Evolutionary conservation across 1,284 basidiomycete species (phyloP).

Genomic region (Trametes versicolor): DNA sequence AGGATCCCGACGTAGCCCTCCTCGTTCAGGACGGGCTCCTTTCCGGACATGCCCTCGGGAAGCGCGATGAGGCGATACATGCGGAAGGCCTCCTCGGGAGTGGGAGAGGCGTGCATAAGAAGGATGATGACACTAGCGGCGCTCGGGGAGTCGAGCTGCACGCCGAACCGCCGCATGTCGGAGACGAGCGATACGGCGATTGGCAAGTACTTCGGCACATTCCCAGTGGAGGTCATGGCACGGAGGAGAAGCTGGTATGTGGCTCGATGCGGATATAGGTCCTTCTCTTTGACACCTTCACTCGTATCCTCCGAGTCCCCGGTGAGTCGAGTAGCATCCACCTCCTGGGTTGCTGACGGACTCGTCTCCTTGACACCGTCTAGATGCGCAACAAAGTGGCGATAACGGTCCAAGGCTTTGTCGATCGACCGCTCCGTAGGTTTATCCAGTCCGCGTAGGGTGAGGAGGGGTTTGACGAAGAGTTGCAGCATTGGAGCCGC

Average conservation of each 20-base stretch:
- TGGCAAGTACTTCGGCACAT: constrained; percentile 54
- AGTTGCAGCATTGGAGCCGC: constrained; percentile 60
- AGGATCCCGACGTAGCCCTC: constrained; percentile 70
- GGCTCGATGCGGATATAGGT: constrained; percentile 37
- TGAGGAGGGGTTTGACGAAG: constrained; percentile 59
- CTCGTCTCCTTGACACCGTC: constrained; percentile 21
- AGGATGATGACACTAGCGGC: constrained; percentile 64
- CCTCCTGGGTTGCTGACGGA: not conserved
- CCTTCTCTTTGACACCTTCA: not conserved
- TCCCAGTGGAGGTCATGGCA: constrained; percentile 56
- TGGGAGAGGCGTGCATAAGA: constrained; percentile 64
- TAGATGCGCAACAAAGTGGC: constrained; percentile 48
- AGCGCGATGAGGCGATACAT: constrained; percentile 61
- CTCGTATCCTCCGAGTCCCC: not conserved
- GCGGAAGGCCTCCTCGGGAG: constrained; percentile 67
- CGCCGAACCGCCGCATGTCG: constrained; percentile 53
- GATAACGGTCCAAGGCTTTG: constrained; percentile 60
- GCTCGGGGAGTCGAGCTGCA: constrained; percentile 50
- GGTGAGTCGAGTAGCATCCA: not conserved
- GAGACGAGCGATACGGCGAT: constrained; percentile 62
- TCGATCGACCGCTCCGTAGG: constrained; percentile 55
- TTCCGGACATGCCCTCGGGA: constrained; percentile 40
- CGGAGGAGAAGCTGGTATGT: constrained; percentile 69
- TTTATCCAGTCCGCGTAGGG: constrained; percentile 45
- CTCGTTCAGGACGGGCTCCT: constrained; percentile 55